These are phyloP conservation scores for Beauveria asiatica DNA, from an alignment of 2,329 filamentous ascomycete species.

Conservation along the genomic window DNA sequence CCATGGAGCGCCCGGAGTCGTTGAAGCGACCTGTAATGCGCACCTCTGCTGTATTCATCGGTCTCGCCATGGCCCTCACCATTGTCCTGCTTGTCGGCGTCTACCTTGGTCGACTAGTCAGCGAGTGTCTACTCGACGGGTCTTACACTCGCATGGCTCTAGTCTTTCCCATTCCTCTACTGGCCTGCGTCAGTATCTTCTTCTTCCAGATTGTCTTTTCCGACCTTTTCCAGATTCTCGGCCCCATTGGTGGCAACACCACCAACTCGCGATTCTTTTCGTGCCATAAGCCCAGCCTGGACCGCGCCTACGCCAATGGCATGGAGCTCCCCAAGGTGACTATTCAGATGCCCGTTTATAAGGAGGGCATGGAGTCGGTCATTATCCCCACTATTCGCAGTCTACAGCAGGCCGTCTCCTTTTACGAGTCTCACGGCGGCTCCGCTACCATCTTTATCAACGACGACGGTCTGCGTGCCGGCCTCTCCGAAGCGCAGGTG, in stretches of 20 bases:
- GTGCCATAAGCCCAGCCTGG: constrained; percentile 26
- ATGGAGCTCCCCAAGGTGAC: constrained; percentile 31
- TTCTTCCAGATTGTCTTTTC: constrained; percentile 35
- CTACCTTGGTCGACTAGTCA: constrained; percentile 28
- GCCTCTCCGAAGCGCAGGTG: constrained; percentile 33
- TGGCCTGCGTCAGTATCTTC: constrained; percentile 28
- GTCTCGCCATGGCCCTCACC: constrained; percentile 27
- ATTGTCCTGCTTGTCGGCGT: constrained; percentile 31
- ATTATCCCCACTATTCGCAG: constrained; percentile 42
- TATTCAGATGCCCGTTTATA: constrained; percentile 35
- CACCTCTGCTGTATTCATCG: constrained; percentile 30
- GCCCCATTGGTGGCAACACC: constrained; percentile 35
- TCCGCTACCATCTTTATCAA: constrained; percentile 49
- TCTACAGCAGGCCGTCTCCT: constrained; percentile 40
- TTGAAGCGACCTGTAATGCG: constrained; percentile 31
- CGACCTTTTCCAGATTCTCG: constrained; percentile 37
- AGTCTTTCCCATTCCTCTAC: constrained; percentile 26
- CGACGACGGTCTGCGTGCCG: constrained; percentile 52
- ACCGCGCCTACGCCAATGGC: constrained; percentile 23
- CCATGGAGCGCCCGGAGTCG: constrained; percentile 26
- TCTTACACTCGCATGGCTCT: constrained; percentile 30
- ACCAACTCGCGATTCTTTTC: constrained; percentile 39
- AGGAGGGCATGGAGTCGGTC: constrained; percentile 31
- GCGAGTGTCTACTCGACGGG: constrained; percentile 29
- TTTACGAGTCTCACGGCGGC: constrained; percentile 39